Evolutionary conservation across 2,329 filamentous ascomycete genomes (phyloP), one percentile per base, ranked within the genome.

Genomic region (Hymenoscyphus fructigenus): DNA sequence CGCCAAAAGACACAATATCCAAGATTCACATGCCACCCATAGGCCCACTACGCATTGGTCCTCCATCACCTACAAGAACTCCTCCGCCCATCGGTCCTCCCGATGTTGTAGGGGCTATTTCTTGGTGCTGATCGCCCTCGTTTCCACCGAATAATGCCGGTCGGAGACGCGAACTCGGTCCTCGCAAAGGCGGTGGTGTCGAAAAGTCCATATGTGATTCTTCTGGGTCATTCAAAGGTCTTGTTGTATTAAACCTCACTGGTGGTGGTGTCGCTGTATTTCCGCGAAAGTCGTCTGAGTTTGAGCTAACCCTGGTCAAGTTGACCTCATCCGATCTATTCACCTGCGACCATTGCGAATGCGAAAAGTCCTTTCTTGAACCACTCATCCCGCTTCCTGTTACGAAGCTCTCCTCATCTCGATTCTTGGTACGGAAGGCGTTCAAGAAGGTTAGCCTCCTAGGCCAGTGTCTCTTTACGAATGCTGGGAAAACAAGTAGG

Each of bases 381-480:
- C 47, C 23, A 53, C 47, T 23, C 20, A 23, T 26, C 23, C 23
- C 47, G 20, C 47, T 23, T 14, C 2, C 20, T 14, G 47, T 26
- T 14, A 53, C 47, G 20, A 14, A n/a, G n/a, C 20, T 26, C 17
- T 59, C 20, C 15, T 59, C 32, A 26, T 36, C 29, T 29, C 41
- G 15, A 20, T 32, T 20, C n/a, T 29, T n/a, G 59, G 15, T 20
- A 32, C 20, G 26, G 23, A 53, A n/a, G 12, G 53, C 9, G 41
- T 32, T 38, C 17, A 47, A 53, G 38, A n/a, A 29, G 15, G 38
- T 53, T 3, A 53, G 17, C 28, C 23, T 38, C 17, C 44, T 53
- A 10, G 59, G 41, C 59, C 59, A 60, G 28, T 62, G 38, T 7
- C 44, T 28, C 20, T 62, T 62, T 15, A 62, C 6, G 28, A 62